A percentile compares a stretch with the other conserved stretches of the same genome.
These are phyloP conservation scores for Penicillium alfredii DNA, from an alignment of 495 filamentous ascomycete genomes.

Conservation along the genomic window DNA sequence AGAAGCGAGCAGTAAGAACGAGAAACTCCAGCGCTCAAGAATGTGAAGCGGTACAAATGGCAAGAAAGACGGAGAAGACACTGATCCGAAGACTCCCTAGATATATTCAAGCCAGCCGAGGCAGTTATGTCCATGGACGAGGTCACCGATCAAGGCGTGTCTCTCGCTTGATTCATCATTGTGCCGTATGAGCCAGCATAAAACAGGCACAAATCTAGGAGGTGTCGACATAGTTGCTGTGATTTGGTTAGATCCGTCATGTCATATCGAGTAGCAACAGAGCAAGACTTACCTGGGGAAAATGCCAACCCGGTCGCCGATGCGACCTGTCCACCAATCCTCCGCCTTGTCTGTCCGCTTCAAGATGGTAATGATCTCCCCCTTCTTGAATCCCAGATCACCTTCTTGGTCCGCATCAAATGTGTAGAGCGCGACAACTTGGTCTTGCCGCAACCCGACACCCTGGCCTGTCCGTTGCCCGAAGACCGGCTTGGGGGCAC, in stretches of 20 bases:
- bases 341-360: conserved; percentile 93
- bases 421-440: conserved; percentile 83
- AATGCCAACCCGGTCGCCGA: conserved; percentile 58
- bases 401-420: conserved; percentile 93
- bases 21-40: conserved; percentile 21
- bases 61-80: not conserved
- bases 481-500: conserved; percentile 85
- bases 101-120: conserved; percentile 3
- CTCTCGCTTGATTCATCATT: conserved; percentile 14
- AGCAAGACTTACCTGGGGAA: conserved; percentile 47
- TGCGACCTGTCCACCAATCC: conserved; percentile 77
- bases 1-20: conserved; percentile 11
- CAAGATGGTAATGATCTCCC: conserved; percentile 92
- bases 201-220: conserved; percentile 17
- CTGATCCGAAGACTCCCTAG: conserved; percentile 2
- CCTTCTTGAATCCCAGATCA: conserved; percentile 94
- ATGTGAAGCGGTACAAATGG: conserved; percentile 9
- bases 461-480: conserved; percentile 48
- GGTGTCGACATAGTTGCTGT: conserved; percentile 44
- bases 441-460: conserved; percentile 64
- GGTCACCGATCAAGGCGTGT: conserved; percentile 3
- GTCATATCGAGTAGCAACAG: not conserved
- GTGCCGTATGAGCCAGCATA: conserved; percentile 20
- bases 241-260: conserved; percentile 6
- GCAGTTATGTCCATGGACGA: conserved; percentile 8